A percentile compares a stretch with the other conserved stretches of the same genome.
Conservation (phyloP, 176 grass and related monocot species). For the Rhynchospora pubera region DNA sequence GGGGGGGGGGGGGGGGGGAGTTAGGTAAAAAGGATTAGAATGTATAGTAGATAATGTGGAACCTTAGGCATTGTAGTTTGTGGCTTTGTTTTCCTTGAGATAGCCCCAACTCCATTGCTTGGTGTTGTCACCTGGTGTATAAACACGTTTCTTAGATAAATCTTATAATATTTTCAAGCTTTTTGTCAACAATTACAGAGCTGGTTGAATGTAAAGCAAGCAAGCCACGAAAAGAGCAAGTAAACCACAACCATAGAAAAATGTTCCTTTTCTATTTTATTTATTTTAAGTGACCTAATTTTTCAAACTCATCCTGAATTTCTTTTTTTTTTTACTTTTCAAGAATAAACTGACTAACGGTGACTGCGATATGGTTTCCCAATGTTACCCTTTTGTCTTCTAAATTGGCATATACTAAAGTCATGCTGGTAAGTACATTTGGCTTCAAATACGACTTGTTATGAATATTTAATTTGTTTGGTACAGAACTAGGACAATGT, state of each 20-base stretch:
- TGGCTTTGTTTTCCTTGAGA: slow-evolving; percentile 44
- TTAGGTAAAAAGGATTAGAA: background rate
- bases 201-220: background rate
- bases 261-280: background rate
- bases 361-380: background rate
- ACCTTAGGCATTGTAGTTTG: slow-evolving; percentile 64
- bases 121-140: slow-evolving; percentile 40
- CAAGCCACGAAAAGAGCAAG: background rate
- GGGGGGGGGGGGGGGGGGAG: too few species aligned
- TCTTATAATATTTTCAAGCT: background rate
- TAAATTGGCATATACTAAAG: background rate
- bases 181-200: background rate
- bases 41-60: background rate
- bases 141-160: slow-evolving; percentile 11
- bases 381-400: background rate
- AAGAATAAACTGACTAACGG: background rate
- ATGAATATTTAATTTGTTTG: background rate
- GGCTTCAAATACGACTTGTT: background rate
- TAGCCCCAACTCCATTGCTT: slow-evolving; percentile 40
- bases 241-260: background rate
- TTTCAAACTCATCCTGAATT: background rate
- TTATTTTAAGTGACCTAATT: background rate
- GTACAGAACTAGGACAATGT: background rate
- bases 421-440: background rate
- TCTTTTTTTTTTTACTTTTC: background rate